Base-by-base conservation (phyloP, 2,329 filamentous ascomycete species). In the Calonectria honghensis region DNA sequence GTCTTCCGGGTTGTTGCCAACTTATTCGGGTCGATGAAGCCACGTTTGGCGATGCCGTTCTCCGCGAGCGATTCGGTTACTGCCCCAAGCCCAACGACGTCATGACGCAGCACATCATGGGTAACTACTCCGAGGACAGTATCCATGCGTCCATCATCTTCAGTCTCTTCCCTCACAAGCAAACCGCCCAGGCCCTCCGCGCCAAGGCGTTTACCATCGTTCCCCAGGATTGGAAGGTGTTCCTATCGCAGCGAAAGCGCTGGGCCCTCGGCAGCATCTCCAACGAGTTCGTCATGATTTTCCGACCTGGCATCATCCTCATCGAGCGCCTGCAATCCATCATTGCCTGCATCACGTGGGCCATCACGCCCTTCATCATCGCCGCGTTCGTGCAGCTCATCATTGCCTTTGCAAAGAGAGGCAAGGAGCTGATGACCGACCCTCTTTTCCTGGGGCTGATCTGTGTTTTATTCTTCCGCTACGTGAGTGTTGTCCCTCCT, bases 81-180 rank as follows among this genome's bases (percentile, higher is more conserved):
- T 87, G 85, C 72, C 88, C 88, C 7, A 86, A 86, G 70, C 86
- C 86, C n/a, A 87, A 87, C 67, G 88, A 89, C 70, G 83, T 85
- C 57, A 86, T 89, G 83, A 86, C 88, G 10, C 85, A 85, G 77
- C 87, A 88, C 66, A 88, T 89, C 75, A 87, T 88, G 79, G 87
- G 87, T 16, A 87, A 85, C 24, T 87, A 88, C 50, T 88, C 87
- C 4, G 88, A 89, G 73, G 88, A 89, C 67, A 85, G 86, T 59
- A 89, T 89, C 74, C 88, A 89, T 69, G 87, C 87, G 2, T 87
- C 85, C 74, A 85, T 88, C 75, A 87, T 89, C 76, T 86, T 89
- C 68, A 87, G 87, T 72, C 81, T 86, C 14, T 87, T 85, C 73
- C 87, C 88, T 0, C 78, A 85, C 29, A 85, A 85, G 37, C 84